Evolutionary conservation across 2,329 filamentous ascomycete genomes (phyloP).

Genomic region (Pestalotiopsis sp.): DNA sequence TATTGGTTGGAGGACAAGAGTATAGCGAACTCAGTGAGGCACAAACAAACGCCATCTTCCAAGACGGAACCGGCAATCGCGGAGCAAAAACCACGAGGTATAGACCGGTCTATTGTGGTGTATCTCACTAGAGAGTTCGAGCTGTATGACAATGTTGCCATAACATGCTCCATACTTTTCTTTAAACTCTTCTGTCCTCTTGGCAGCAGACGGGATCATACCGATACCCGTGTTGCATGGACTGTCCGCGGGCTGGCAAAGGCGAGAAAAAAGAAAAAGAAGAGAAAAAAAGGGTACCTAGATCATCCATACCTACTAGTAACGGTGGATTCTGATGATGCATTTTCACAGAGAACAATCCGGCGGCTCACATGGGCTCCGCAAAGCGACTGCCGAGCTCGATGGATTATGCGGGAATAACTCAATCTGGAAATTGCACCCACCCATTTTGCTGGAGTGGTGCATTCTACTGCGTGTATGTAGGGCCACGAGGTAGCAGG

Average conservation of each 20-base stretch:
- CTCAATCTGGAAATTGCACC: neutral
- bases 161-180: neutral
- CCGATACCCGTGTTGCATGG: neutral
- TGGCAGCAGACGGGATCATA: neutral
- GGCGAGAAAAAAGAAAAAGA: neutral
- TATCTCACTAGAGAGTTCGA: neutral
- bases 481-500: neutral
- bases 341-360: neutral
- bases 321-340: neutral
- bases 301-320: neutral
- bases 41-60: neutral
- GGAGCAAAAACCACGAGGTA: neutral
- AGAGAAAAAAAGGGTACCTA: neutral
- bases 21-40: neutral
- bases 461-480: neutral
- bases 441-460: neutral
- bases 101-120: neutral
- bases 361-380: neutral
- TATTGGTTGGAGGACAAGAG: neutral
- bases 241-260: neutral
- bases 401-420: neutral
- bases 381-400: neutral
- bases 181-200: neutral
- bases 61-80: neutral
- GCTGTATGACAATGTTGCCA: neutral